These are phyloP conservation scores for Hypericum androsaemum DNA, from an alignment of 345 rosid genomes.

Conservation along the genomic window DNA sequence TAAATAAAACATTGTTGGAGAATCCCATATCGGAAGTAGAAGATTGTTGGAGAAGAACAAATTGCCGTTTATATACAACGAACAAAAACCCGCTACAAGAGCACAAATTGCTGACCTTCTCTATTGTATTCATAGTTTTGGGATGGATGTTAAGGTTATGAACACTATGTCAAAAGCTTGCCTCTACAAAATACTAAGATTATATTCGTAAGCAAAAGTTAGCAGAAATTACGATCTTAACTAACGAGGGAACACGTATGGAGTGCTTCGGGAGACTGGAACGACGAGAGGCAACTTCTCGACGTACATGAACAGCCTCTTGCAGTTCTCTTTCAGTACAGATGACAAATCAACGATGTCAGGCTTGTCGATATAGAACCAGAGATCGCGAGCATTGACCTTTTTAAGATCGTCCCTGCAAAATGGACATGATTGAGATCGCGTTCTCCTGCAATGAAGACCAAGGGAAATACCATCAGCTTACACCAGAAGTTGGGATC, in stretches of 20 bases:
- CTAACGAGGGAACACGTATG: conserved; percentile 36
- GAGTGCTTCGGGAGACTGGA: conserved; percentile 37
- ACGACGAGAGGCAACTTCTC: conserved; percentile 57
- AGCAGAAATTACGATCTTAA: conserved; percentile 19
- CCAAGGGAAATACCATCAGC: neutral
- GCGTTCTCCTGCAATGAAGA: conserved; percentile 35
- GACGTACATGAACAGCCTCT: conserved; percentile 51
- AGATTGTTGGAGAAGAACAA: too few relatives aligned
- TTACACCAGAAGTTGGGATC: too few relatives aligned
- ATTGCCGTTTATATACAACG: too few relatives aligned
- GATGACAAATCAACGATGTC: conserved; percentile 35
- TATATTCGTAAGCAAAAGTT: conserved; percentile 6
- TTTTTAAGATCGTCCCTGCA: conserved; percentile 57
- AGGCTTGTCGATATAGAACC: conserved; percentile 44
- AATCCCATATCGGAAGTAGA: too few relatives aligned
- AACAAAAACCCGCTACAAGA: too few relatives aligned
- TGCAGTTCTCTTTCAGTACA: conserved; percentile 36
- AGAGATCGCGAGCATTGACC: conserved; percentile 53
- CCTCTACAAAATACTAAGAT: too few relatives aligned
- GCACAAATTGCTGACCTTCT: too few relatives aligned
- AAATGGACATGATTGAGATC: conserved; percentile 78
- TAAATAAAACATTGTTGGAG: too few relatives aligned
- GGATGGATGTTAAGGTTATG: too few relatives aligned
- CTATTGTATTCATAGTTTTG: too few relatives aligned
- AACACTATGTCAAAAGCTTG: too few relatives aligned